Conservation (phyloP, 331 rosid genomes). For the Malus hybrid region DNA sequence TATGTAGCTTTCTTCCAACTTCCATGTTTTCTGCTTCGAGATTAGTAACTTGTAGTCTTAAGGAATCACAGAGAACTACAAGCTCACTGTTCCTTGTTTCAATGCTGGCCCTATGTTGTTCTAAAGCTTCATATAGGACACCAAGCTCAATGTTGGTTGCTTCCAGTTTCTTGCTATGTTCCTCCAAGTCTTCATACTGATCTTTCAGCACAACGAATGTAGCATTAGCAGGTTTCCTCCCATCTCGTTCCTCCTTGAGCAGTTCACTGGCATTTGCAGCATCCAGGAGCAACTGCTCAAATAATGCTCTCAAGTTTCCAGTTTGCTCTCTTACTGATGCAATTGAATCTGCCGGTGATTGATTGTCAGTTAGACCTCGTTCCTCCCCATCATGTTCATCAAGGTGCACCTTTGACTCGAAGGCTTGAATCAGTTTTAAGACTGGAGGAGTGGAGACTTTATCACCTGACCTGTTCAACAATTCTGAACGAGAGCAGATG, state of each 20-base stretch:
- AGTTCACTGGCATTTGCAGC: slow-evolving; percentile 41
- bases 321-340: slow-evolving; percentile 36
- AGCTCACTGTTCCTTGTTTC: slow-evolving; percentile 48
- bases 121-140: slow-evolving; percentile 63
- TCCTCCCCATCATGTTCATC: slow-evolving; percentile 56
- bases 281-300: slow-evolving; percentile 47
- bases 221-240: slow-evolving; percentile 34
- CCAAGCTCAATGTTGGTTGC: slow-evolving; percentile 62
- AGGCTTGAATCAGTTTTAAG: slow-evolving; percentile 81
- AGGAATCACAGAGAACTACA: slow-evolving; percentile 41
- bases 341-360: slow-evolving; percentile 36
- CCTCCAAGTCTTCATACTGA: slow-evolving; percentile 54
- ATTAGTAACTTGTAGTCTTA: slow-evolving; percentile 36
- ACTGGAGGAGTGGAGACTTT: slow-evolving; percentile 42
- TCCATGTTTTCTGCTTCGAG: slow-evolving; percentile 40
- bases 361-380: slow-evolving; percentile 26
- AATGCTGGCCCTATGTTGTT: slow-evolving; percentile 41
- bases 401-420: slow-evolving; percentile 50
- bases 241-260: slow-evolving; percentile 54
- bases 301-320: slow-evolving; percentile 45
- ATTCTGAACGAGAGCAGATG: slow-evolving; percentile 36
- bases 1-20: slow-evolving; percentile 50
- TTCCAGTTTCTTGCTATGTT: slow-evolving; percentile 50
- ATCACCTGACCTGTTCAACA: slow-evolving; percentile 34
- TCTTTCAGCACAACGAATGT: slow-evolving; percentile 32